Conservation (phyloP, 176 grass and related monocot genomes). For the Carex pumila region DNA sequence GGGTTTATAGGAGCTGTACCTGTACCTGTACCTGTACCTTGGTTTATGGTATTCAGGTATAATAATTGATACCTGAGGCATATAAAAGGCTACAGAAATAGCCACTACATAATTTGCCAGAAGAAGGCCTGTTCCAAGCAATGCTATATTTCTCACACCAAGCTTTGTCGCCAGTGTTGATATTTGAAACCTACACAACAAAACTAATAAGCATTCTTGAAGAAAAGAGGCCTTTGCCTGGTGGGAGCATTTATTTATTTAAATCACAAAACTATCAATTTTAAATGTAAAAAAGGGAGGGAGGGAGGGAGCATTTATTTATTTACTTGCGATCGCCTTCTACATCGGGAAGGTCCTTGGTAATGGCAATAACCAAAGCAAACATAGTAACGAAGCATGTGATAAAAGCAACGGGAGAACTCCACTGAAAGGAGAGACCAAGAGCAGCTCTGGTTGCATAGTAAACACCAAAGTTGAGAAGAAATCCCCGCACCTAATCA, state of each 20-base stretch:
- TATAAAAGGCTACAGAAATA: conserved; percentile 62
- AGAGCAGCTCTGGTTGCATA: conserved; percentile 95
- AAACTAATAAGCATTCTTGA: background rate
- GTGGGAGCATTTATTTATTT: no score
- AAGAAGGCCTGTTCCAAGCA: conserved; percentile 83
- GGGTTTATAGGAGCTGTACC: background rate
- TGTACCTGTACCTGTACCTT: no score
- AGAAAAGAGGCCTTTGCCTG: no score
- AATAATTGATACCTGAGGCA: conserved; percentile 65
- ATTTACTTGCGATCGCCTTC: conserved; percentile 98
- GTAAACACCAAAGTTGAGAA: conserved; percentile 99
- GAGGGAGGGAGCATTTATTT: background rate
- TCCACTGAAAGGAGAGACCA: conserved; percentile 93
- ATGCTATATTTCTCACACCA: conserved; percentile 97
- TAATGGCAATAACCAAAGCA: conserved; percentile 99
- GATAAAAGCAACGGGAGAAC: conserved; percentile 92
- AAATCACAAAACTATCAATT: background rate
- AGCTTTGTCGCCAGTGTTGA: conserved; percentile 96
- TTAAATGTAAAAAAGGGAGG: background rate
- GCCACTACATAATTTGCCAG: conserved; percentile 83
- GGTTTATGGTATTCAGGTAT: background rate
- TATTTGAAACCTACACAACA: conserved; percentile 59
- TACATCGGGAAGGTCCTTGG: conserved; percentile 98
- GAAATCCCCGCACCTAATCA: conserved; percentile 91
- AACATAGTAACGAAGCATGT: conserved; percentile 94